These are phyloP conservation scores for Scorias spongiosa DNA, from an alignment of 2,329 filamentous ascomycete species.

Conservation along the genomic window DNA sequence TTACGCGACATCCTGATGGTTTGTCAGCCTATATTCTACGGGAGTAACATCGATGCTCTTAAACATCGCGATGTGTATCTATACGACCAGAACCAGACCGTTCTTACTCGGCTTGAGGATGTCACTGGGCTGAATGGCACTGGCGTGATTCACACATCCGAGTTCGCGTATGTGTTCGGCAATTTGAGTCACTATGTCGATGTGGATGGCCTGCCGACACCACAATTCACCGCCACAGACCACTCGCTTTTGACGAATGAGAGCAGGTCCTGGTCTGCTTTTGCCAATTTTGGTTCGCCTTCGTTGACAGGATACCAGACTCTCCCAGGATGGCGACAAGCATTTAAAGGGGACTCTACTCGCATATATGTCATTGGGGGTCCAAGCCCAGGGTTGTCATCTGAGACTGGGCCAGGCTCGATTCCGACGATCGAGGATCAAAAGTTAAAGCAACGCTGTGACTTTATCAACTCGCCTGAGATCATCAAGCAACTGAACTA, in stretches of 20 bases:
- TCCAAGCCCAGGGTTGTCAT: slow-evolving; percentile 27
- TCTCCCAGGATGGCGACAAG: slow-evolving; percentile 27
- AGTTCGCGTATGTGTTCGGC: slow-evolving; percentile 38
- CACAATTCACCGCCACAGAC: slow-evolving; percentile 24
- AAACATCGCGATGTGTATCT: slow-evolving; percentile 30
- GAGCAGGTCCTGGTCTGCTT: slow-evolving; percentile 35
- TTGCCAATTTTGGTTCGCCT: slow-evolving; percentile 27
- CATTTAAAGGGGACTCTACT: slow-evolving; percentile 18
- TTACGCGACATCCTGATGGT: slow-evolving; percentile 39
- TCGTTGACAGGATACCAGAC: slow-evolving; percentile 20
- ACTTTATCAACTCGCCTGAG: slow-evolving; percentile 30
- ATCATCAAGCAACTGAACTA: slow-evolving; percentile 23
- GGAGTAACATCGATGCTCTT: slow-evolving; percentile 21
- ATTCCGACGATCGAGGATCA: slow-evolving; percentile 19
- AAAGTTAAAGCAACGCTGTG: slow-evolving; percentile 33
- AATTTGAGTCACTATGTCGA: slow-evolving; percentile 26
- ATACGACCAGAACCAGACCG: slow-evolving; percentile 40
- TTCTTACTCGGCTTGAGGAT: slow-evolving; percentile 32
- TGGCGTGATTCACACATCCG: slow-evolving; percentile 37
- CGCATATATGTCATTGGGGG: slow-evolving; percentile 32
- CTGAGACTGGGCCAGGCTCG: slow-evolving; percentile 22
- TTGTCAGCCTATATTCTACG: slow-evolving; percentile 33
- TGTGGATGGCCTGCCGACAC: slow-evolving; percentile 13
- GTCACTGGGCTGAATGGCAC: slow-evolving; percentile 22
- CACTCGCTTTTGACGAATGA: slow-evolving; percentile 24